Base-by-base conservation (phyloP, 495 filamentous ascomycete genomes). In the Lasiosphaeriaceae sp. region DNA sequence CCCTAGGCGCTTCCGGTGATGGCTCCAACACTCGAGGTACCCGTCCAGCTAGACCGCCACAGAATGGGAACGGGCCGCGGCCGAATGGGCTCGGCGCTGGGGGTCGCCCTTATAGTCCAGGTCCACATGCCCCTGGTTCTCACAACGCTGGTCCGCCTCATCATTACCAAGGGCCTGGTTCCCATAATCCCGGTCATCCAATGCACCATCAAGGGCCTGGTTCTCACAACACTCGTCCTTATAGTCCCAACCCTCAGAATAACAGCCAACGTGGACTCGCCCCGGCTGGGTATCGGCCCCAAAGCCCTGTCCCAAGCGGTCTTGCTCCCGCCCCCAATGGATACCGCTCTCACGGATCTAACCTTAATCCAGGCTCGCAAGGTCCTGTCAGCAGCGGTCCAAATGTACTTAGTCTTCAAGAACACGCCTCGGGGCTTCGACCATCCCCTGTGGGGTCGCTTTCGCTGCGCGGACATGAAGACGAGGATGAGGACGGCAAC, bases 401-500 rank as follows among this genome's bases (percentile, higher is more conserved):
- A 35, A 52, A 20, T 21, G 41, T 51, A 16, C 55, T 22, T 17
- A 39, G 24, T 17, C 17, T 31, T 31, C 26, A 31, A 31, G 26
- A 31, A 9, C 9, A 3, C 26, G 26, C 3, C 9, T 9, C 3
- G 9, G 26, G 26, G 4, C 26, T 31, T 31, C 26, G 26, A 31
- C 26, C 26, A 9, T 31, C 26, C 26, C 26, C 26, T 9, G 26
- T 31, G 26, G 26, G 26, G 9, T 31, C 26, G 9, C 26, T 31
- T 3, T 31, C 26, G 9, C 3, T 31, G 26, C 26, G 26, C 4
- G 3, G 4, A 31, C 26, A 31, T 3, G 26, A 31, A 9, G 9
- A 31, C 9, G 26, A 31, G 26, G 26, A 31, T 31, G 26, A 31
- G 4, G 26, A 31, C 4, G 59, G 65, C 46, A 58, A 62, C 19